These are phyloP conservation scores for Dillenia turbinata DNA, from an alignment of 164 flowering plant genomes.

Conservation along the genomic window DNA sequence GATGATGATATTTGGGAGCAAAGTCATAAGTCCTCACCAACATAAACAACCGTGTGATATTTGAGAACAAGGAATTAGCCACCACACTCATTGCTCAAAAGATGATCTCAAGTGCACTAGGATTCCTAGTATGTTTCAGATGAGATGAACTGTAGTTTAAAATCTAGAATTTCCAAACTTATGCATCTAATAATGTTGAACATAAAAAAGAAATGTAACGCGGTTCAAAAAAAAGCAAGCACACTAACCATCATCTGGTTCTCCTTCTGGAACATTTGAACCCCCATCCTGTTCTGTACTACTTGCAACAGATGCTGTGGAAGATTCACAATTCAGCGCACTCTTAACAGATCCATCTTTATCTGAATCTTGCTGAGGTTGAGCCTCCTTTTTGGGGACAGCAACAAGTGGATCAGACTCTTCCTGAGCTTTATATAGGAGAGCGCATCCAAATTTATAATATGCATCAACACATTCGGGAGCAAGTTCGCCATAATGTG, in stretches of 20 bases:
- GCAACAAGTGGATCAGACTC: slow-evolving; percentile 80
- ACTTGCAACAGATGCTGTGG: slow-evolving; percentile 47
- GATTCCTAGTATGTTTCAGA: too few species aligned
- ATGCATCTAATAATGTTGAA: too few species aligned
- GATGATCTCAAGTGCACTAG: too few species aligned
- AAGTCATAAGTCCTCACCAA: too few species aligned
- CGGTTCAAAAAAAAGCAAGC: too few species aligned
- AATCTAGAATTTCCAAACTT: too few species aligned
- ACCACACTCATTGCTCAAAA: too few species aligned
- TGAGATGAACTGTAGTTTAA: too few species aligned
- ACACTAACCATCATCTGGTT: slow-evolving; percentile 44
- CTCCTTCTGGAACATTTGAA: slow-evolving; percentile 28
- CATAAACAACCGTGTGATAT: too few species aligned
- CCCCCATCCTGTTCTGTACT: slow-evolving; percentile 30
- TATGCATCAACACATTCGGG: slow-evolving; percentile 72
- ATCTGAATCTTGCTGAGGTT: slow-evolving; percentile 28
- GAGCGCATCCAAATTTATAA: slow-evolving; percentile 81
- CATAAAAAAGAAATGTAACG: too few species aligned
- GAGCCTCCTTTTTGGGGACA: slow-evolving; percentile 65
- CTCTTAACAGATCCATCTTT: slow-evolving; percentile 34
- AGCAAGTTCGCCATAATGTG: slow-evolving; percentile 82
- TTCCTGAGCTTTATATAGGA: slow-evolving; percentile 88
- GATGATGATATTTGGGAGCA: too few species aligned
- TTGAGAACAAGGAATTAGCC: too few species aligned
- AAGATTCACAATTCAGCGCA: slow-evolving; percentile 39